Base-by-base conservation (phyloP, 2,329 filamentous ascomycete species). In the Thyridium curvatum region DNA sequence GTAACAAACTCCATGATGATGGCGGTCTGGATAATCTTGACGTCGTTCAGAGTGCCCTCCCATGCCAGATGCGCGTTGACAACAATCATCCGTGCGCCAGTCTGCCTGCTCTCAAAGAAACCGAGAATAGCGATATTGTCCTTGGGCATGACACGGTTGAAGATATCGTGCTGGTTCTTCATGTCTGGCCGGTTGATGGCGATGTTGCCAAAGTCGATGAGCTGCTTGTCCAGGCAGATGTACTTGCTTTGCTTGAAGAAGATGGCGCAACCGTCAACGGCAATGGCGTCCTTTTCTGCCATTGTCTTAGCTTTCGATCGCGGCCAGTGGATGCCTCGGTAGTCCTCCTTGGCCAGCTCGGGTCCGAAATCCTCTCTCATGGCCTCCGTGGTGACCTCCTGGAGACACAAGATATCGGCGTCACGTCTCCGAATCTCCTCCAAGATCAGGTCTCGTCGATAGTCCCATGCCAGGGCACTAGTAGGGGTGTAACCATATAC, bases 141-240 rank as follows among this genome's bases (percentile, higher is more conserved):
- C 65, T 93, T 88, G 44, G 91, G 90, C 93, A 96, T 97, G 44
- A 98, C 85, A 18, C 93, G 85, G 60, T 98, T 98, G 74, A 95
- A 97, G 41, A 97, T 91, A 54, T 98, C 93, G 56, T 94, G 87
- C 54, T 94, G 88, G 41, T 90, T 87, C 66, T 97, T 97, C 79
- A 96, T 95, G 58, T 97, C 93, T 3, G 90, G 87, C 48, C 93
- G 76, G 57, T 94, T 93, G 62, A 98, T 95, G 48, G 91, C 91
- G 41, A 88, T 86, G 42, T 87, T 84, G 30, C 86, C 83, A 58
- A 96, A 95, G 61, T 96, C 89, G 53, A 98, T 84, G 46, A 95
- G 69, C 56, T 94, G 86, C 68, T 96, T 96, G 66, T 97, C 91
- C 17, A 98, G 76, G 42, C 95, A 67, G 43, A 96, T 86, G 63